Percentiles rank a stretch among this genome's conserved stretches.
Evolutionary conservation across 768 basidiomycete species (phyloP).

Genomic region (Pleurotus sapidus): DNA sequence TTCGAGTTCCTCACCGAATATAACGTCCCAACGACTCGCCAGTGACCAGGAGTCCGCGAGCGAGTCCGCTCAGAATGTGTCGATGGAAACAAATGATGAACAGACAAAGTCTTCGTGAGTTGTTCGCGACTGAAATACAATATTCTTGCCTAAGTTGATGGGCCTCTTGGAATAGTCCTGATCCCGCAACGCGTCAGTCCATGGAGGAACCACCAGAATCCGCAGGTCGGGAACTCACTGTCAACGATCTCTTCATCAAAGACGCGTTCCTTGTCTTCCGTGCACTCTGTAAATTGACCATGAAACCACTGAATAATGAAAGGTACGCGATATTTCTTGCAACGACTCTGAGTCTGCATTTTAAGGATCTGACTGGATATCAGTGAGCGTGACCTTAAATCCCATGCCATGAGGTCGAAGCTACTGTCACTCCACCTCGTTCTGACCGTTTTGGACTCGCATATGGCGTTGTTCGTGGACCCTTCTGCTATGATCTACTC

Average conservation of each 20-base stretch:
- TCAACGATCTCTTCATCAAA: conserved; percentile 91
- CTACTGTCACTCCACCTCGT: conserved; percentile 92
- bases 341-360: not conserved
- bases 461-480: conserved; percentile 88
- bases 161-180: conserved; percentile 8
- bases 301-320: conserved; percentile 94
- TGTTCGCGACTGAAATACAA: too few relatives aligned
- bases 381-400: conserved; percentile 94
- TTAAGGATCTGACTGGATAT: conserved; percentile 13
- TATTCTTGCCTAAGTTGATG: not conserved
- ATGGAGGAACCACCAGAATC: conserved; percentile 27
- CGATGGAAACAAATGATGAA: not conserved
- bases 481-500: conserved; percentile 90
- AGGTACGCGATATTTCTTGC: conserved; percentile 50
- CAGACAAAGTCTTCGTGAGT: too few relatives aligned
- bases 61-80: not conserved
- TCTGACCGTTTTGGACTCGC: conserved; percentile 86
- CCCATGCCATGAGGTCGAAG: conserved; percentile 97
- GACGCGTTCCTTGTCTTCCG: conserved; percentile 98
- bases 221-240: conserved; percentile 44
- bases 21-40: not conserved
- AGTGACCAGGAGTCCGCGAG: not conserved
- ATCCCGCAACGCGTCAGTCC: conserved; percentile 7
- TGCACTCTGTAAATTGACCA: conserved; percentile 94
- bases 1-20: conserved; percentile 2